phyloP scores from a whole-genome alignment of 768 basidiomycete genomes.

The Suillus ampliporus region DNA sequence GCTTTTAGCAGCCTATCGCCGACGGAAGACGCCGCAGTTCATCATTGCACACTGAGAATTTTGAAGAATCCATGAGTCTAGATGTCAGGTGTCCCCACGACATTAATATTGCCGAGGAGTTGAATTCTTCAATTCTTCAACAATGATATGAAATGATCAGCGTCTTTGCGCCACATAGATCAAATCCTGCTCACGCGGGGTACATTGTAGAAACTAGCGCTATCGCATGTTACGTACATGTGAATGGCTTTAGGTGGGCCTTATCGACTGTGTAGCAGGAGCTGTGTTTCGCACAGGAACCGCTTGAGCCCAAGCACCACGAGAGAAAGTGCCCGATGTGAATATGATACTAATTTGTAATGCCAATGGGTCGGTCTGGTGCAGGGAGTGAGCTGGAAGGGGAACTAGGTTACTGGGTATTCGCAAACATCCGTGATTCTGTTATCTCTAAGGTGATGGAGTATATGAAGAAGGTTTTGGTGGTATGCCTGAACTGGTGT shows the following conservation, averaged over 20 bases:
- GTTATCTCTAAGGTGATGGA: conserved; percentile 3
- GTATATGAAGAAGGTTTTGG: too few relatives aligned
- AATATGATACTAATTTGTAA: background rate
- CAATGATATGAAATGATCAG: background rate
- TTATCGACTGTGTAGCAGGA: background rate
- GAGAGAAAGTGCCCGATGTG: conserved; percentile 6
- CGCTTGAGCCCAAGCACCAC: background rate
- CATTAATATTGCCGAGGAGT: background rate
- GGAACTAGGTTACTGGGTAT: background rate
- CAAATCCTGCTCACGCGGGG: background rate
- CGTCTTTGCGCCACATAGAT: background rate
- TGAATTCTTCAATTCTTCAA: background rate
- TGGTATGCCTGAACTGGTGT: background rate
- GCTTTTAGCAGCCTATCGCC: conserved; percentile 3
- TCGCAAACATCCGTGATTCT: conserved; percentile 5
- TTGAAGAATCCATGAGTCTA: background rate
- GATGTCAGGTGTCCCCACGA: background rate
- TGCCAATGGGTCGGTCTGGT: background rate
- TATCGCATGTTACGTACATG: conserved; percentile 3
- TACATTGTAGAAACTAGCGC: background rate
- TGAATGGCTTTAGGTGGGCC: conserved; percentile 1
- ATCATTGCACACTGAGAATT: background rate
- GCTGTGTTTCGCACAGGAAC: conserved; percentile 2
- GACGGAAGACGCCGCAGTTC: background rate
- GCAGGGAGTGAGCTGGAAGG: background rate